Percentiles rank a stretch among this genome's conserved stretches.
Evolutionary conservation across 2,329 filamentous ascomycete species (phyloP).

Genomic region (Drechslerella stenobrocha): DNA sequence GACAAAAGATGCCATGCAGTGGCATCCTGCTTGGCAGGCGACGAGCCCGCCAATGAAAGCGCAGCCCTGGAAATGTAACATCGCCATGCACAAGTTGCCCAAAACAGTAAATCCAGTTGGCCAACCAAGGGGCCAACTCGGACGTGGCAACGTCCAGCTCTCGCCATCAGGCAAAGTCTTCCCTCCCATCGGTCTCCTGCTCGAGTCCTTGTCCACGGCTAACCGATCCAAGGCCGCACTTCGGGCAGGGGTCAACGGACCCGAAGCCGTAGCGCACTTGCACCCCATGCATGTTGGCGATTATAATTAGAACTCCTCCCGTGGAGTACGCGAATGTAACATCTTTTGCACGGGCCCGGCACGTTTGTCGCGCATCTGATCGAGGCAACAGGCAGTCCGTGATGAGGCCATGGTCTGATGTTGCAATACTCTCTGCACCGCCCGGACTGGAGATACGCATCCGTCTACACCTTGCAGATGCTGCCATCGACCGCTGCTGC

Average conservation of each 20-base stretch:
- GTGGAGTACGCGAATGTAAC: conserved; percentile 4
- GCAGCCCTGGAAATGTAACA: too few relatives aligned
- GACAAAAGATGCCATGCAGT: too few relatives aligned
- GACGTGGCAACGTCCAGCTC: too few relatives aligned
- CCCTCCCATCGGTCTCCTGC: too few relatives aligned
- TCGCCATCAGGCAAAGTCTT: too few relatives aligned
- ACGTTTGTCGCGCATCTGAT: background rate
- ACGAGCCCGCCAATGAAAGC: too few relatives aligned
- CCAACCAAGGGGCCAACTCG: too few relatives aligned
- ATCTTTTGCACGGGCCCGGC: background rate
- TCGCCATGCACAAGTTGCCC: too few relatives aligned
- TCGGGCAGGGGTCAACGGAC: background rate
- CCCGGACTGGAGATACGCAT: background rate
- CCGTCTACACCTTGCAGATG: background rate
- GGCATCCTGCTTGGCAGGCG: too few relatives aligned
- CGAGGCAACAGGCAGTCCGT: background rate
- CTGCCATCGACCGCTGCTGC: background rate
- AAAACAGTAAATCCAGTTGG: too few relatives aligned
- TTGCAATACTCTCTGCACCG: background rate
- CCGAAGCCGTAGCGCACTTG: background rate
- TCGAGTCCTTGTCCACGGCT: background rate
- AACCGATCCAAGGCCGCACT: background rate
- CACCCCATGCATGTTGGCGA: background rate
- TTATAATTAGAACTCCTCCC: conserved; percentile 1
- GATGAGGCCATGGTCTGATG: background rate